These are phyloP conservation scores for Uronychia setigera DNA, from an alignment of 73 alveolate species.

Conservation along the genomic window DNA sequence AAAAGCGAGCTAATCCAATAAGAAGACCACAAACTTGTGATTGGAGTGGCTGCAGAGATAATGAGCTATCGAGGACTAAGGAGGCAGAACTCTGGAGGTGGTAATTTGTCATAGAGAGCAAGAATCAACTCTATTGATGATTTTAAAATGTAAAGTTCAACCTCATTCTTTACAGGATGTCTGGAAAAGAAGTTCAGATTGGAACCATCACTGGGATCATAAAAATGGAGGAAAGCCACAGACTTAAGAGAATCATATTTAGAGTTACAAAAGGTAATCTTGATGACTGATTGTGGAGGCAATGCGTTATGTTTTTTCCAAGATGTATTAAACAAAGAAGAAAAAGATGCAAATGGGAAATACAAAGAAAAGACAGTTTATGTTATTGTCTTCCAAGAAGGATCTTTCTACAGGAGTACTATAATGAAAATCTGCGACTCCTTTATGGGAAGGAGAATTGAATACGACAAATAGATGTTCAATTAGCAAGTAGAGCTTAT, in stretches of 20 bases:
- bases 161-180: not conserved
- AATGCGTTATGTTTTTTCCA: constrained; percentile 82
- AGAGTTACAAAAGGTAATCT: constrained; percentile 90
- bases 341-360: not conserved
- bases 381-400: constrained; percentile 55
- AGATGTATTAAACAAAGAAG: constrained; percentile 15
- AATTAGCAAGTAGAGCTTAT: constrained; percentile 44
- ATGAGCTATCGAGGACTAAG: too few species aligned
- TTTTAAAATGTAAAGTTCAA: not conserved
- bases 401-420: constrained; percentile 70
- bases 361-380: constrained; percentile 28
- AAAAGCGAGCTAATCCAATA: not conserved
- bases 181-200: constrained; percentile 40
- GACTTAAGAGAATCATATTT: constrained; percentile 84
- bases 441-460: constrained; percentile 73
- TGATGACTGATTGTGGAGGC: constrained; percentile 18
- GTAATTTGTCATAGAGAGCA: not conserved
- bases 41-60: not conserved
- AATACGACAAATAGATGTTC: constrained; percentile 42
- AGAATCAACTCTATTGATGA: not conserved
- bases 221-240: constrained; percentile 76
- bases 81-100: too few species aligned
- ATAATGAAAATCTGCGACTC: constrained; percentile 87
- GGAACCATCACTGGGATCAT: constrained; percentile 92
- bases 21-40: not conserved